phyloP scores from a whole-genome alignment of 2,329 filamentous ascomycete genomes.

The Apiospora sp. region DNA sequence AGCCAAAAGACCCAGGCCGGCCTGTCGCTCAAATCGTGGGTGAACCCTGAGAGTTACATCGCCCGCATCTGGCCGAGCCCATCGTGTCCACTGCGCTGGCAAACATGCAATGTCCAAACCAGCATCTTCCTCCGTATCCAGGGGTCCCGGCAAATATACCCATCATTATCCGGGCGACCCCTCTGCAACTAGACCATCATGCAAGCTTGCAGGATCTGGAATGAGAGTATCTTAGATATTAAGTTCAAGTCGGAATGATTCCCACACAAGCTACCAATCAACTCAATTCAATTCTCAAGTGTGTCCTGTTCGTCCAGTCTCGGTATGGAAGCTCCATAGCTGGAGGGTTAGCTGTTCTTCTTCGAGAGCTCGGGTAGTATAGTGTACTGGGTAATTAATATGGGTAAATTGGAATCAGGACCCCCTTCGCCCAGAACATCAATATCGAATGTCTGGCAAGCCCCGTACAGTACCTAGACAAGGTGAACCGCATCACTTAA shows the following conservation, averaged over 20 bases:
- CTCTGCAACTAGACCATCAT: neutral
- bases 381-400: slow-evolving; percentile 3
- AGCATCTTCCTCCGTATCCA: slow-evolving; percentile 3
- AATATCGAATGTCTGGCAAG: neutral
- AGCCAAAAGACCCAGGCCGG: neutral
- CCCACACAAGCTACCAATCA: neutral
- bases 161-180: slow-evolving; percentile 10
- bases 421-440: neutral
- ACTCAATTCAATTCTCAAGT: no score
- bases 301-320: neutral
- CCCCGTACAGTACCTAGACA: neutral
- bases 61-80: slow-evolving; percentile 2
- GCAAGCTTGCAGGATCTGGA: neutral
- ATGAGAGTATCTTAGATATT: neutral
- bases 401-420: neutral
- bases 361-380: neutral
- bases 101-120: neutral
- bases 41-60: slow-evolving; percentile 19
- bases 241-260: no score
- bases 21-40: neutral
- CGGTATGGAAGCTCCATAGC: neutral
- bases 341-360: neutral
- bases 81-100: neutral
- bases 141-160: slow-evolving; percentile 7
- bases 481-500: neutral